Conservation (phyloP, 495 filamentous ascomycete species). For the Articulospora tetracladia region DNA sequence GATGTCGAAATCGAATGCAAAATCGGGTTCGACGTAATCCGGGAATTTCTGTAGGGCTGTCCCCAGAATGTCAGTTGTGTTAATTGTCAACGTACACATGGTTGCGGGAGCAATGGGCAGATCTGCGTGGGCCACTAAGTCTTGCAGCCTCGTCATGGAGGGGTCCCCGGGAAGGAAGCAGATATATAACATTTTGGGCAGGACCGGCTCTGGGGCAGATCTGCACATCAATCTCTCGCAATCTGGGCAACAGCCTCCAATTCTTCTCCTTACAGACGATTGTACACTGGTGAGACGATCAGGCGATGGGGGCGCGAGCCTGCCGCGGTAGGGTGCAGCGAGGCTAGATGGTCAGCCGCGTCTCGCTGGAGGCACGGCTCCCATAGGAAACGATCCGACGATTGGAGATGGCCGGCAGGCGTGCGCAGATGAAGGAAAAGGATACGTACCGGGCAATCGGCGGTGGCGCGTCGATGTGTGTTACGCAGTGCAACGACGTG, state of each 20-base stretch:
- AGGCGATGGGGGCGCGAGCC: not conserved
- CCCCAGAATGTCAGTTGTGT: constrained; percentile 21
- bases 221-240: no score
- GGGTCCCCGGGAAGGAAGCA: not conserved
- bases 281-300: not conserved
- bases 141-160: not conserved
- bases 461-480: not conserved
- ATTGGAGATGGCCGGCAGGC: not conserved
- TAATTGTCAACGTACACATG: constrained; percentile 15
- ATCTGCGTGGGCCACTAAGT: not conserved
- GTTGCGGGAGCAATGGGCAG: constrained; percentile 1
- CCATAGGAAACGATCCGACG: constrained; percentile 16
- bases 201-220: not conserved
- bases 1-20: not conserved
- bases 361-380: not conserved
- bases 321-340: not conserved
- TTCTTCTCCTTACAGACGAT: not conserved
- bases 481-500: not conserved
- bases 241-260: not conserved
- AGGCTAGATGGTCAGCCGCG: not conserved
- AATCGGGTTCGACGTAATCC: constrained; percentile 8
- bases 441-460: constrained; percentile 7
- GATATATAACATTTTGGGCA: not conserved
- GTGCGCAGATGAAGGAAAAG: not conserved
- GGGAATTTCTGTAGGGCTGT: constrained; percentile 14